These are phyloP conservation scores for Beauveria varroae DNA, from an alignment of 2,329 filamentous ascomycete species.

Conservation along the genomic window DNA sequence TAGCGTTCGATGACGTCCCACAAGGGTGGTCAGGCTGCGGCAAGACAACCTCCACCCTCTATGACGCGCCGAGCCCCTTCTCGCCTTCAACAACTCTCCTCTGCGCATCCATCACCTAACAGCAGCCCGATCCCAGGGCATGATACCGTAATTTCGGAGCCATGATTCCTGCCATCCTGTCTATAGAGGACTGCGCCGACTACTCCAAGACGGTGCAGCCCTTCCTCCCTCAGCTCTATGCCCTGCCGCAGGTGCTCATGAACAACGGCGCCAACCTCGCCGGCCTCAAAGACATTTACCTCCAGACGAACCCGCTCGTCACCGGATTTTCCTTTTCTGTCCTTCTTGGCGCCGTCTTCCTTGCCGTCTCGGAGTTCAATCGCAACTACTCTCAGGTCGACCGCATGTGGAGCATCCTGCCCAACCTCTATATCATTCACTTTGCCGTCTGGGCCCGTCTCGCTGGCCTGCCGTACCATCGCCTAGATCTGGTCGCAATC, in stretches of 20 bases:
- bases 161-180: slow-evolving; percentile 68
- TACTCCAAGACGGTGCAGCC: slow-evolving; percentile 68
- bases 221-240: slow-evolving; percentile 61
- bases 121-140: not conserved
- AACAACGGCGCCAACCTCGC: slow-evolving; percentile 52
- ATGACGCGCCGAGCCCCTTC: slow-evolving; percentile 9
- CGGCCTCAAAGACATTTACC: slow-evolving; percentile 63
- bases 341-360: slow-evolving; percentile 61
- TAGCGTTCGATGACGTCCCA: slow-evolving; percentile 10
- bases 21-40: not conserved
- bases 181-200: slow-evolving; percentile 67
- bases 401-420: slow-evolving; percentile 82
- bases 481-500: slow-evolving; percentile 64
- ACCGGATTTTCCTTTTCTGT: slow-evolving; percentile 66
- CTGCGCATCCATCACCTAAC: not conserved
- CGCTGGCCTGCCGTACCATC: slow-evolving; percentile 59
- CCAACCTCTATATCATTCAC: slow-evolving; percentile 79
- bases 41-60: not conserved
- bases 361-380: slow-evolving; percentile 76
- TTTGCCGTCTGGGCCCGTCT: slow-evolving; percentile 76
- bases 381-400: slow-evolving; percentile 97
- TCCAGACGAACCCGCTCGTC: slow-evolving; percentile 79
- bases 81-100: not conserved
- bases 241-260: slow-evolving; percentile 59
- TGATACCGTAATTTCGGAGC: not conserved